Conservation (phyloP, 352 stramenopile genomes). For the Globisporangium cystogenes region DNA sequence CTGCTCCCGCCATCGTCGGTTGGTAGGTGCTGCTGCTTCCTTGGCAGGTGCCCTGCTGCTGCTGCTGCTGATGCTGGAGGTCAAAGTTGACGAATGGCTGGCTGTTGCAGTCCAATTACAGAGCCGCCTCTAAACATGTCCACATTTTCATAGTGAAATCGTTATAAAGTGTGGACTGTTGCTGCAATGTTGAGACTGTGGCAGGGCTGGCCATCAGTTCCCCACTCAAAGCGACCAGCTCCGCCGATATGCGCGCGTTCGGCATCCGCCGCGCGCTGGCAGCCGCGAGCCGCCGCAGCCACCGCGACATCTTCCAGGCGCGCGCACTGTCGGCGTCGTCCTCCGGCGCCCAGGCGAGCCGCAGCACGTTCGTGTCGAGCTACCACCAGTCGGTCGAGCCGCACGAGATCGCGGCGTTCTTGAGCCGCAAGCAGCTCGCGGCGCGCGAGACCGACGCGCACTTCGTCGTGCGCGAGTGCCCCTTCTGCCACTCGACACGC, state of each 20-base stretch:
- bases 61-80: not conserved
- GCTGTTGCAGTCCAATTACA: too few species aligned
- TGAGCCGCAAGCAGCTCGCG: constrained; percentile 65
- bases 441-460: constrained; percentile 71
- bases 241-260: constrained; percentile 20
- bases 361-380: constrained; percentile 68
- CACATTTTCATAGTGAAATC: not conserved
- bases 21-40: too few species aligned
- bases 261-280: constrained; percentile 10
- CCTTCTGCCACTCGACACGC: constrained; percentile 82
- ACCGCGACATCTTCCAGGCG: not conserved
- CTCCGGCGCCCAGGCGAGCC: constrained; percentile 13
- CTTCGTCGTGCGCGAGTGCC: constrained; percentile 77
- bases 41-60: too few species aligned
- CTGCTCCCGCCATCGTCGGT: not conserved
- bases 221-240: not conserved
- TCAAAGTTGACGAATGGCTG: not conserved
- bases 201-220: not conserved
- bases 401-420: constrained; percentile 57
- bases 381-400: constrained; percentile 72
- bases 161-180: not conserved
- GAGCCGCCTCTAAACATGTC: not conserved
- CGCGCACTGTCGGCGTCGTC: not conserved
- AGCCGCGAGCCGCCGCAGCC: not conserved
- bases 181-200: too few species aligned